A percentile compares a stretch with the other conserved stretches of the same genome.
Evolutionary conservation across 1,284 basidiomycete genomes (phyloP).

Genomic region (Rugosomyces carneus): DNA sequence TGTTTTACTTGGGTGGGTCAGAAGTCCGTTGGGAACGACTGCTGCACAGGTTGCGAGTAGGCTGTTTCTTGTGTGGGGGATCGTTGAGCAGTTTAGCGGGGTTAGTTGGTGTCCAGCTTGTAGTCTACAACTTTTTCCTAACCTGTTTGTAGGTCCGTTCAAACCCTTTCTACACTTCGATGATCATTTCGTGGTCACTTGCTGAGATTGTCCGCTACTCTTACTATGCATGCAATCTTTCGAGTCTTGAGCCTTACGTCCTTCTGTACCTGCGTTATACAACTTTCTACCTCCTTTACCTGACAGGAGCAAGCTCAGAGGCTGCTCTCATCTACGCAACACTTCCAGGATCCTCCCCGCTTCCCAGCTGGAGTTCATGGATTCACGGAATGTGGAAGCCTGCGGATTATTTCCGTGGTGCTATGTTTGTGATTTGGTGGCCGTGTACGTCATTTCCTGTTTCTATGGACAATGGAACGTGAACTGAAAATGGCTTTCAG

Average conservation of each 20-base stretch:
- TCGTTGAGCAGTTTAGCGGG: slow-evolving; percentile 55
- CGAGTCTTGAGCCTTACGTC: slow-evolving; percentile 41
- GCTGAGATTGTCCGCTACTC: slow-evolving; percentile 92
- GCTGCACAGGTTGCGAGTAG: slow-evolving; percentile 84
- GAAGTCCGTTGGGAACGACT: slow-evolving; percentile 79
- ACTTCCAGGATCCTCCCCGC: slow-evolving; percentile 48
- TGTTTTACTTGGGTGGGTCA: slow-evolving; percentile 77
- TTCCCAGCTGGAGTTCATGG: slow-evolving; percentile 31
- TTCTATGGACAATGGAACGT: not conserved
- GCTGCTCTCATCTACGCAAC: slow-evolving; percentile 81
- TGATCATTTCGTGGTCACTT: slow-evolving; percentile 91
- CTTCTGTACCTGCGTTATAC: slow-evolving; percentile 80
- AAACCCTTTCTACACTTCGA: slow-evolving; percentile 82
- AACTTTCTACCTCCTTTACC: slow-evolving; percentile 90
- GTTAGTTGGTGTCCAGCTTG: slow-evolving; percentile 29
- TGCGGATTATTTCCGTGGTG: slow-evolving; percentile 50
- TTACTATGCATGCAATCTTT: slow-evolving; percentile 77
- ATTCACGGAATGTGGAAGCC: slow-evolving; percentile 40
- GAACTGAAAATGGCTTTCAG: slow-evolving; percentile 30
- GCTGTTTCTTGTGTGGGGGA: slow-evolving; percentile 84
- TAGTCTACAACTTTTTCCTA: not conserved
- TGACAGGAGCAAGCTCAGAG: slow-evolving; percentile 87
- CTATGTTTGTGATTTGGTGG: slow-evolving; percentile 85
- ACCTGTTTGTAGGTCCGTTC: slow-evolving; percentile 47
- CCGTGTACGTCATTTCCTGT: slow-evolving; percentile 63